Evolutionary conservation across 768 basidiomycete genomes (phyloP).

Genomic region (Tulasnella sp.): DNA sequence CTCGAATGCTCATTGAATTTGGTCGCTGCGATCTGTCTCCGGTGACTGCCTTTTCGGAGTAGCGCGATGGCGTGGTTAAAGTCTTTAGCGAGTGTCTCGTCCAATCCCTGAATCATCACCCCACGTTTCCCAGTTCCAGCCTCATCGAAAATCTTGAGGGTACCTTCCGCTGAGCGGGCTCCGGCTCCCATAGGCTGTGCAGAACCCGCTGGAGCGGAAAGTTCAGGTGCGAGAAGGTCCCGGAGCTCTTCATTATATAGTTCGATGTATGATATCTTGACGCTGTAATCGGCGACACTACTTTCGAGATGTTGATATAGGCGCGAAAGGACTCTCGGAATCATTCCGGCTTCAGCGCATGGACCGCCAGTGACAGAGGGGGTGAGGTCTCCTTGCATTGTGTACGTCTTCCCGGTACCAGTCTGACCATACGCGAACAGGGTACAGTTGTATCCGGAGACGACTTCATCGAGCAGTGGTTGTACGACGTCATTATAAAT

Average conservation of each 20-base stretch:
- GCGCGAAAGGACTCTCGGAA: constrained; percentile 84
- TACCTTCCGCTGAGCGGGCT: constrained; percentile 29
- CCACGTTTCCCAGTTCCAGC: constrained; percentile 57
- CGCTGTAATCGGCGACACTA: constrained; percentile 69
- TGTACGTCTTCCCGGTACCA: constrained; percentile 98
- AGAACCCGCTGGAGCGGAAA: constrained; percentile 53
- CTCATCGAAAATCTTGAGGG: constrained; percentile 91
- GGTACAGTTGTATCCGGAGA: constrained; percentile 93
- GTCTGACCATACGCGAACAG: constrained; percentile 98
- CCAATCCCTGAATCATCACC: constrained; percentile 88
- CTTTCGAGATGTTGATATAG: constrained; percentile 83
- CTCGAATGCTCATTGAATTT: constrained; percentile 96
- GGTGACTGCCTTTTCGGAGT: constrained; percentile 78
- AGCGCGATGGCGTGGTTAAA: constrained; percentile 73
- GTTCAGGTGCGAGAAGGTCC: constrained; percentile 78
- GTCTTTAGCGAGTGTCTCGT: constrained; percentile 77
- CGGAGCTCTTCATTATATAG: constrained; percentile 98
- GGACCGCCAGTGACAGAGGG: constrained; percentile 81
- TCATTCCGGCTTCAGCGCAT: constrained; percentile 84
- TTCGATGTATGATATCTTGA: constrained; percentile 89
- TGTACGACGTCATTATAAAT: constrained; percentile 89
- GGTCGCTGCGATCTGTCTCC: constrained; percentile 88
- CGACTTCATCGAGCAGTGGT: constrained; percentile 88
- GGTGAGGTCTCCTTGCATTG: constrained; percentile 92
- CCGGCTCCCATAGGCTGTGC: constrained; percentile 73